Conservation (phyloP, 1,284 basidiomycete genomes). For the Austroboletus niveus region DNA sequence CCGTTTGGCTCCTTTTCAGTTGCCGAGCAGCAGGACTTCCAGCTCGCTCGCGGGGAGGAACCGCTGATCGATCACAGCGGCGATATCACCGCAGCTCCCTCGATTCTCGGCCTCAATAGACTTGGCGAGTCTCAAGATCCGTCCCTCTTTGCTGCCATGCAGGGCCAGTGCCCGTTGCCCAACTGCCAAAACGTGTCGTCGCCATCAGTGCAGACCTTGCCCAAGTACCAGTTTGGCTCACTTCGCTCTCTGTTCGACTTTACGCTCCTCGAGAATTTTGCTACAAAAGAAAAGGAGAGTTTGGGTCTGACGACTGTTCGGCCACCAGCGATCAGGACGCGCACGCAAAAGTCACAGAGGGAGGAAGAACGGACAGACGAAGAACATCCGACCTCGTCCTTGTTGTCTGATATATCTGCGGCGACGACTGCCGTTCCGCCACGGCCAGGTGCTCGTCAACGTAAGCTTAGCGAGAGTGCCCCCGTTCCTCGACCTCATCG, state of each 20-base stretch:
- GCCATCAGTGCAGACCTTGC: slow-evolving; percentile 46
- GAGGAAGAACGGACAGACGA: slow-evolving; percentile 1
- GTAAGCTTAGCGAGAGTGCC: slow-evolving; percentile 82
- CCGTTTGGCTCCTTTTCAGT: slow-evolving; percentile 41
- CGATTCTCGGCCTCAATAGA: slow-evolving; percentile 23
- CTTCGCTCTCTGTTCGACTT: slow-evolving; percentile 72
- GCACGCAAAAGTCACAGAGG: slow-evolving; percentile 9
- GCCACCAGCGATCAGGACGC: slow-evolving; percentile 24
- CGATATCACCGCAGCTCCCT: slow-evolving; percentile 6
- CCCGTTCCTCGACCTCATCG: slow-evolving; percentile 57
- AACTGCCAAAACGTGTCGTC: slow-evolving; percentile 28
- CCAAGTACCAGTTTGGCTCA: slow-evolving; percentile 59
- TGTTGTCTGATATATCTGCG: slow-evolving; percentile 15
- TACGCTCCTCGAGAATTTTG: slow-evolving; percentile 77
- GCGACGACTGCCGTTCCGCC: slow-evolving; percentile 19
- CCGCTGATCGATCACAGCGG: slow-evolving; percentile 18
- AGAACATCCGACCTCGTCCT: slow-evolving; percentile 3
- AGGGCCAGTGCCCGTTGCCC: slow-evolving; percentile 17
- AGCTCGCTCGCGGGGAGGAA: slow-evolving; percentile 41
- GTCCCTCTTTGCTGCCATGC: slow-evolving; percentile 40
- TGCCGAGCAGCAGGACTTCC: slow-evolving; percentile 45
- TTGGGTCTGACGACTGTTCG: slow-evolving; percentile 50
- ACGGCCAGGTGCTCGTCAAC: slow-evolving; percentile 55
- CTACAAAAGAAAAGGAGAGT: slow-evolving; percentile 63
- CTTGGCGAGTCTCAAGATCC: slow-evolving; percentile 48